Evolutionary conservation across 805 yeast genomes (phyloP), one percentile per base, ranked within the genome.

Genomic region (Lipomyces yamadae): DNA sequence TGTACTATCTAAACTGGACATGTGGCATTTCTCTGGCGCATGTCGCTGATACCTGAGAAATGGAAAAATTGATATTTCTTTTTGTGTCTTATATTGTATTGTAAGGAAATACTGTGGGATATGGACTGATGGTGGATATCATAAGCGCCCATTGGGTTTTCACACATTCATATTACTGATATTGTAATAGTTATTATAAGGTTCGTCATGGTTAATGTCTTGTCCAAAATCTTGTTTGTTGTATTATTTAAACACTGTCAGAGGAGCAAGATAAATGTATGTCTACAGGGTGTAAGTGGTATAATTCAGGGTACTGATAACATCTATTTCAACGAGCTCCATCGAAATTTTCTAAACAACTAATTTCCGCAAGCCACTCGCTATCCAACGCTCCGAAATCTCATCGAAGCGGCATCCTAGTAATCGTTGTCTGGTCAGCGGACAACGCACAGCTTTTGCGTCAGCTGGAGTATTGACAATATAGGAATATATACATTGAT

Each of bases 401-500:
- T 81, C 78, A 70, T 86, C 85, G 80, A 85, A 88, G 68, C 81
- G 81, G 76, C 97, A 92, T 5, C 91, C 91, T 42, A 92, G 76
- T 45, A 94, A 79, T 71, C 81, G 84, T 63, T 83, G 86, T 0
- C 92, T 90, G 0, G 97, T 90, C 0, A 90, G 83, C 0, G 98
- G 98, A 75, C 98, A 94, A 69, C 88, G 81, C 2, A 93, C 93
- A 7, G 89, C 90, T 8, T n/a, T 33, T 15, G 58, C 60, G 11
- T n/a, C 56, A 4, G 58, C 58, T 2, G 71, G 63, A 18, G 80
- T 79, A 56, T 84, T 82, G 35, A 84, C 81, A 56, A 93, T 79
- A 73, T 85, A 85, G 59, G 84, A 83, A 74, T 86, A 86, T 15
- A 93, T 91, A 77, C 98, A 95, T 11, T 91, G 86, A 77, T 93